Conservation (phyloP, 2,329 filamentous ascomycete species). For the Orbilia javanica region DNA sequence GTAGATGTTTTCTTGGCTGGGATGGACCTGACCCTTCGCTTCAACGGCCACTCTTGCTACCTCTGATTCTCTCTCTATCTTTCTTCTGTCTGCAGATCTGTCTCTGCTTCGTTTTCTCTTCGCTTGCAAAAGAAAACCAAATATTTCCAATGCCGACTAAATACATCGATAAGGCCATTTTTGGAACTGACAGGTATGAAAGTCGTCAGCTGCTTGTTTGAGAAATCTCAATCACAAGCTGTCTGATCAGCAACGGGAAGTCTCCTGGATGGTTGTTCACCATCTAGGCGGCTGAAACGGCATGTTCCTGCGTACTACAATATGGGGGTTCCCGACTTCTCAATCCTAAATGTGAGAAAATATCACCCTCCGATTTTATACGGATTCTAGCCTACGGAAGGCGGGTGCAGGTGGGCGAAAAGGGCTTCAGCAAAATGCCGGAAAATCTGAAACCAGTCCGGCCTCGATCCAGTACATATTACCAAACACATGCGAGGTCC, state of each 20-base stretch:
- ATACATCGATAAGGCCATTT: neutral
- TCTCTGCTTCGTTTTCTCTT: no score
- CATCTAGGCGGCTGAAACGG: slow-evolving; percentile 33
- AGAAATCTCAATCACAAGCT: slow-evolving; percentile 26
- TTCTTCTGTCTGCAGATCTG: neutral
- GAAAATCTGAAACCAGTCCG: slow-evolving; percentile 33
- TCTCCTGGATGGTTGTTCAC: slow-evolving; percentile 21
- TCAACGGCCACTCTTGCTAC: slow-evolving; percentile 20
- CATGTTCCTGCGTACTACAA: slow-evolving; percentile 26
- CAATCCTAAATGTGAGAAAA: neutral
- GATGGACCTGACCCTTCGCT: slow-evolving; percentile 12
- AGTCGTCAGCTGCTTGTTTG: slow-evolving; percentile 2
- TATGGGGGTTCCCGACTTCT: slow-evolving; percentile 7
- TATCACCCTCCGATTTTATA: neutral
- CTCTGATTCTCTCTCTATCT: no score
- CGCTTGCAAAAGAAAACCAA: no score
- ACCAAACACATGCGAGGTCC: slow-evolving; percentile 9
- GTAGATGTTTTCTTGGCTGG: slow-evolving; percentile 10
- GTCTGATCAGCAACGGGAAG: slow-evolving; percentile 37
- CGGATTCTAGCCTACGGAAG: neutral
- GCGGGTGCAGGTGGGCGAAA: slow-evolving; percentile 15
- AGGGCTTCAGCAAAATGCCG: slow-evolving; percentile 19
- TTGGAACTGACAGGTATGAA: slow-evolving; percentile 7
- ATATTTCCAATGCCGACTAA: no score
- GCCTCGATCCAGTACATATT: neutral